These are phyloP conservation scores for Scutellaria barbata DNA, from an alignment of 257 asterid species.

Conservation along the genomic window DNA sequence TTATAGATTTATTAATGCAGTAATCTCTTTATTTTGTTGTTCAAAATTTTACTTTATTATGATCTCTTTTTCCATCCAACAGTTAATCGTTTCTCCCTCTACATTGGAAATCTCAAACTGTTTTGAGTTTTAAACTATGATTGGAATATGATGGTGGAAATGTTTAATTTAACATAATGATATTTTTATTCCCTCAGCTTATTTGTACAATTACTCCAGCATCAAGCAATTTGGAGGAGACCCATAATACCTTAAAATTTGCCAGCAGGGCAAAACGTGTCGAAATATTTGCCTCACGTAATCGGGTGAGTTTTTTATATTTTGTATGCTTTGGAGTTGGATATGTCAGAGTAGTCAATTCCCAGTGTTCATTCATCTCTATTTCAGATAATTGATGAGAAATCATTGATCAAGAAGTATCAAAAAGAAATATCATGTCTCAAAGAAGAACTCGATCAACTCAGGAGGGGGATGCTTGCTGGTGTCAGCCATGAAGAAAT, in stretches of 20 bases:
- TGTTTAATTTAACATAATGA: conserved; percentile 8
- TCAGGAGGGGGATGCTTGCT: conserved; percentile 76
- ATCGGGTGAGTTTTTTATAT: conserved; percentile 63
- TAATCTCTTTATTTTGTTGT: conserved; percentile 22
- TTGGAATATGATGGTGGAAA: conserved; percentile 23
- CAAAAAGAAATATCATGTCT: conserved; percentile 90
- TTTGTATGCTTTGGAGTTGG: conserved; percentile 22
- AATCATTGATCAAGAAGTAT: conserved; percentile 94
- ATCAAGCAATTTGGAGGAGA: conserved; percentile 94
- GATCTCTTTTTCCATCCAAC: conserved; percentile 6
- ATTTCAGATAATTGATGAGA: conserved; percentile 93
- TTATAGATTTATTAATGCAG: not conserved
- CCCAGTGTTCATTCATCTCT: conserved; percentile 16
- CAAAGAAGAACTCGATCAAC: conserved; percentile 89
- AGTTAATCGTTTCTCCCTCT: conserved; percentile 34
- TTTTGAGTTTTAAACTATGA: conserved; percentile 18
- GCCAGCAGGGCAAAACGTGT: conserved; percentile 99
- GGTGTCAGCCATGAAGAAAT: conserved; percentile 91
- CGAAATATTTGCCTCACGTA: conserved; percentile 93
- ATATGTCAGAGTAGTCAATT: conserved; percentile 23
- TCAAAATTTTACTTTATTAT: conserved; percentile 3
- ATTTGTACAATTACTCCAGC: conserved; percentile 97
- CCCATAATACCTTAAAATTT: conserved; percentile 93
- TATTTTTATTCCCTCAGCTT: conserved; percentile 56
- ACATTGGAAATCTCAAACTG: conserved; percentile 5